Evolutionary conservation across 352 stramenopile genomes (phyloP), one percentile per base, ranked within the genome.

Genomic region (Phytophthora citricola): DNA sequence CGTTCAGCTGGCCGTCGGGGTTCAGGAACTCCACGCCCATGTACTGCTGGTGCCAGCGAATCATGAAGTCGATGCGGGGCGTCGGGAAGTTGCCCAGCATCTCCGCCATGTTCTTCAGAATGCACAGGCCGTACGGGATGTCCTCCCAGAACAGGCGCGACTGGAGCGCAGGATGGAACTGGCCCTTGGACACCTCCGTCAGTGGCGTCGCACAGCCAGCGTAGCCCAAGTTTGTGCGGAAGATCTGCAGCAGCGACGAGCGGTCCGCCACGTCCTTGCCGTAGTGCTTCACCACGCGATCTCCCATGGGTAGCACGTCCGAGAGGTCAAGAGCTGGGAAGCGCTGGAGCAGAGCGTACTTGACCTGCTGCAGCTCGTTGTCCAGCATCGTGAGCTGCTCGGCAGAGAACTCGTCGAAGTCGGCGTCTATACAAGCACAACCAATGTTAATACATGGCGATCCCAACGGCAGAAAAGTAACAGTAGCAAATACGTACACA

Each of bases 301-400:
- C 85, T 50, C 83, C 89, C 70, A 98, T 97, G 10, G 92, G 92
- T 38, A 96, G 64, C n/a, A 98, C 74, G 56, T 96, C 92, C 24
- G 90, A 96, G 8, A 98, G 78, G 53, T 98, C 91, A 8, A 98
- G 76, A 32, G 93, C 91, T 20, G 92, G 91, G 65, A 97, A 98
- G 44, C 87, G 88, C 80, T 95, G 91, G 22, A 96, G 73, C 50
- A 98, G 71, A 49, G 92, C 91, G 45, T 85, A 76, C 69, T 97
- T 98, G 62, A 98, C 76, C 75, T 97, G 91, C 77, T 98, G 92
- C 45, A 98, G 78, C 71, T 98, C 92, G 63, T 98, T 98, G 81
- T 98, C 92, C 17, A 98, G 79, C 75, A 94, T 93, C n/a, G 90
- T 77, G 17, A 98, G 81, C 58, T 94, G 89, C 75, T 98, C 92